Conservation (phyloP, 2,329 filamentous ascomycete species). For the Colletotrichum lentis region DNA sequence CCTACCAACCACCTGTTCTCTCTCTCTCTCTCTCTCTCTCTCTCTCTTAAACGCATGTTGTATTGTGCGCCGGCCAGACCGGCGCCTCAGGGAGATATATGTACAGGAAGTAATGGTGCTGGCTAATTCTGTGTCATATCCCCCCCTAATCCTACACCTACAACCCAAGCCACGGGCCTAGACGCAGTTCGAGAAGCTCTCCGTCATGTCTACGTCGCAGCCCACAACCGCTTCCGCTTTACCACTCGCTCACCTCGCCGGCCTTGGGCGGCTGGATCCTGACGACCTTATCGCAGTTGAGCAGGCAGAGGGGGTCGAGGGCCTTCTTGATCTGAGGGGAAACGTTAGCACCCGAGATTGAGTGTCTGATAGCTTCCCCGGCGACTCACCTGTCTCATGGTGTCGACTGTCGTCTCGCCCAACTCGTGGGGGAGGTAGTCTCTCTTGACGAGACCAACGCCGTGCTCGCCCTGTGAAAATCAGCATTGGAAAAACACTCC, state of each 20-base stretch:
- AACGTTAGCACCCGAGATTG: constrained; percentile 1
- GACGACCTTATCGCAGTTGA: constrained; percentile 75
- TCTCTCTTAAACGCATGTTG: neutral
- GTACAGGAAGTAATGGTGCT: constrained; percentile 12
- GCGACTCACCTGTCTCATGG: constrained; percentile 76
- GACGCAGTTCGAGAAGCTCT: neutral
- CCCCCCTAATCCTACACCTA: constrained; percentile 21
- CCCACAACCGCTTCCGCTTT: constrained; percentile 24
- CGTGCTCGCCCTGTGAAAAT: constrained; percentile 73
- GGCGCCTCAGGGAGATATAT: constrained; percentile 15
- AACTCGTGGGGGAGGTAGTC: constrained; percentile 84
- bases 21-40: no score
- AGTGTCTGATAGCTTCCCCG: neutral
- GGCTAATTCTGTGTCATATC: neutral
- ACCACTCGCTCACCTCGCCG: constrained; percentile 59
- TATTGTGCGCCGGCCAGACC: constrained; percentile 11
- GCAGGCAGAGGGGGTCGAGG: constrained; percentile 76
- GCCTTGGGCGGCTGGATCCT: constrained; percentile 65
- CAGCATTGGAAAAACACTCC: constrained; percentile 23
- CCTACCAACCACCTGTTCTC: no score
- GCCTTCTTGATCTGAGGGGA: constrained; percentile 74
- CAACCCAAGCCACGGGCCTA: neutral
- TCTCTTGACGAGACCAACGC: constrained; percentile 83
- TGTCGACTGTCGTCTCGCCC: constrained; percentile 76
- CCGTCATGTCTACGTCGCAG: neutral